Conservation (phyloP, 163 green algal species). For the Chloroidium sp. region DNA sequence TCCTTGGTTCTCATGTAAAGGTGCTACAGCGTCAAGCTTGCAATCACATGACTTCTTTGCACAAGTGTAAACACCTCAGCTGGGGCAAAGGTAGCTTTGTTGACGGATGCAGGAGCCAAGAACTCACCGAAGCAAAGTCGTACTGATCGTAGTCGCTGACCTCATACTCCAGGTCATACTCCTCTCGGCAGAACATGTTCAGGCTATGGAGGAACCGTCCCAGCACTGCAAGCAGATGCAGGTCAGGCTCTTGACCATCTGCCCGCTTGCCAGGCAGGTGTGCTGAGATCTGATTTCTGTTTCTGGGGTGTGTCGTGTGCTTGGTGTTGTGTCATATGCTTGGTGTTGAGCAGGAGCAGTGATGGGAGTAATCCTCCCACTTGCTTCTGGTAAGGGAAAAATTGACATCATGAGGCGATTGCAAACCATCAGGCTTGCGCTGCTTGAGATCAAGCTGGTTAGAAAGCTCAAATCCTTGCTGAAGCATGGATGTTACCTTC, state of each 20-base stretch:
- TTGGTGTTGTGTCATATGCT: no score
- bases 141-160: conserved; percentile 83
- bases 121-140: conserved; percentile 73
- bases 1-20: no score
- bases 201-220: conserved; percentile 73
- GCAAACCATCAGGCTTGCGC: background rate
- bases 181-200: conserved; percentile 72
- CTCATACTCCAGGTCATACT: conserved; percentile 61
- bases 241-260: background rate
- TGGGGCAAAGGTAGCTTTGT: no score
- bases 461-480: no score
- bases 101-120: no score
- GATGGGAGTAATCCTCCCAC: no score
- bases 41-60: no score
- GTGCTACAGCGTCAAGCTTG: no score
- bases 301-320: no score
- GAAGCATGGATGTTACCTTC: conserved; percentile 31
- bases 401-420: background rate
- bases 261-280: background rate
- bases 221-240: conserved; percentile 57
- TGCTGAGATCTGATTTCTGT: no score
- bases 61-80: no score
- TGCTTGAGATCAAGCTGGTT: background rate
- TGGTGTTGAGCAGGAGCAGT: no score
- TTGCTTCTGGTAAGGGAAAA: background rate